Evolutionary conservation across 306 rosid genomes (phyloP), one percentile per base, ranked within the genome.

Genomic region (Elaeagnus macrophylla): DNA sequence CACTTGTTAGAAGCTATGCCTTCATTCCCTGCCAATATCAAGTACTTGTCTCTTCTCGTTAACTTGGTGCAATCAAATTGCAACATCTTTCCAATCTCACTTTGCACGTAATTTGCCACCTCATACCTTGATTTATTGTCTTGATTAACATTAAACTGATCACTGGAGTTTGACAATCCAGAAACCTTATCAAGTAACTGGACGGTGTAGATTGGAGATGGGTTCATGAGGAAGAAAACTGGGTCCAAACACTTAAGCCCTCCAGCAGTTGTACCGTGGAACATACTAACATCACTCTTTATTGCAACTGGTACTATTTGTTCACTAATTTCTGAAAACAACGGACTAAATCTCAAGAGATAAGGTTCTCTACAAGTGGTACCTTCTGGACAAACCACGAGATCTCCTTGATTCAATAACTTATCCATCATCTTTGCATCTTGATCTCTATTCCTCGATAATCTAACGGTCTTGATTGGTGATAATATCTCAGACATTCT

Each of bases 361-460:
- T 83, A 90, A 0, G 88, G 76, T n/a, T 90, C 97, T 39, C 97
- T 75, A 43, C 97, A 90, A 0, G 97, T 90, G 60, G 97, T 90
- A 53, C 97, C 97, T 12, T 90, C 97, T 0, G 97, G 94, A 56
- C 97, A 86, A 37, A 90, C 85, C 8, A 78, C 81, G 3, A 90
- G 12, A 56, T 83, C 89, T 6, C 88, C 97, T 64, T 83, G 53
- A 0, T 25, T 35, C 11, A 86, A 44, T 60, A 83, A 58, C 7
- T 2, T 12, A 3, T 50, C 61, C 81, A 90, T 86, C 74, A 74
- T 67, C 39, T 39, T 39, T 0, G 83, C 72, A 9, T 90, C 97
- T 0, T 25, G 65, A 0, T 70, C 61, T 0, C 95, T 80, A 12
- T 83, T 68, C 39, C 97, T 60, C 0, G 80, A 77, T 40, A 90